phyloP scores from a whole-genome alignment of 495 filamentous ascomycete genomes.

The Penicillium maclennaniae region DNA sequence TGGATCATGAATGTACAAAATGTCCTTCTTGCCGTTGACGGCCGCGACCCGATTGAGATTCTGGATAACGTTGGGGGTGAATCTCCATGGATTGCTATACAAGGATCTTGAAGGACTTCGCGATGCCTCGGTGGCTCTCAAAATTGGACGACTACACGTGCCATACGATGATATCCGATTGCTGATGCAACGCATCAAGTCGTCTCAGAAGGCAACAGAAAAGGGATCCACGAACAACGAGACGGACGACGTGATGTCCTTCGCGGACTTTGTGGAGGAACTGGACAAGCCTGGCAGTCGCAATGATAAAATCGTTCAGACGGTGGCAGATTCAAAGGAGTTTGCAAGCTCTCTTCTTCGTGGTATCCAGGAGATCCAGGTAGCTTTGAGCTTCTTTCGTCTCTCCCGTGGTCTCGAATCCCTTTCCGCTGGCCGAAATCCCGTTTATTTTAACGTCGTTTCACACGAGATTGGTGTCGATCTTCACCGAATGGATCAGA shows the following conservation, averaged over 20 bases:
- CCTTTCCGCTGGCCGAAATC: slow-evolving; percentile 58
- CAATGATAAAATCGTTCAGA: slow-evolving; percentile 73
- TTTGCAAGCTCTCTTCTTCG: slow-evolving; percentile 85
- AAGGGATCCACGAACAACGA: slow-evolving; percentile 35
- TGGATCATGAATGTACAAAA: slow-evolving; percentile 87
- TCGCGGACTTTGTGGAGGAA: slow-evolving; percentile 77
- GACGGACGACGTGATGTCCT: slow-evolving; percentile 54
- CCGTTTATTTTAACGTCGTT: slow-evolving; percentile 77
- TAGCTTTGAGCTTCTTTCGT: slow-evolving; percentile 89
- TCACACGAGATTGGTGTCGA: slow-evolving; percentile 97
- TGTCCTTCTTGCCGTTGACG: slow-evolving; percentile 81
- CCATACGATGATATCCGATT: slow-evolving; percentile 79
- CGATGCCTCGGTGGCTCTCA: slow-evolving; percentile 85
- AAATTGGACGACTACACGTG: slow-evolving; percentile 83
- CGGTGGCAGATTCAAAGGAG: slow-evolving; percentile 89
- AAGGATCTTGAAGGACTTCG: slow-evolving; percentile 81
- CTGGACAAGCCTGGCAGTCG: slow-evolving; percentile 66
- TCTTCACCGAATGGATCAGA: slow-evolving; percentile 86
- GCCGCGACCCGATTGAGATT: slow-evolving; percentile 80
- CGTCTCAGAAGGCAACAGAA: slow-evolving; percentile 27
- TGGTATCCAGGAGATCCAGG: slow-evolving; percentile 93
- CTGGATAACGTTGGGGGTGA: slow-evolving; percentile 83
- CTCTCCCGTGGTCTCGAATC: slow-evolving; percentile 72
- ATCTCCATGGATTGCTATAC: slow-evolving; percentile 90
- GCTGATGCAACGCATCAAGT: slow-evolving; percentile 53